These are phyloP conservation scores for Krasilnikovozyma curviuscula DNA, from an alignment of 768 basidiomycete genomes.

Conservation along the genomic window DNA sequence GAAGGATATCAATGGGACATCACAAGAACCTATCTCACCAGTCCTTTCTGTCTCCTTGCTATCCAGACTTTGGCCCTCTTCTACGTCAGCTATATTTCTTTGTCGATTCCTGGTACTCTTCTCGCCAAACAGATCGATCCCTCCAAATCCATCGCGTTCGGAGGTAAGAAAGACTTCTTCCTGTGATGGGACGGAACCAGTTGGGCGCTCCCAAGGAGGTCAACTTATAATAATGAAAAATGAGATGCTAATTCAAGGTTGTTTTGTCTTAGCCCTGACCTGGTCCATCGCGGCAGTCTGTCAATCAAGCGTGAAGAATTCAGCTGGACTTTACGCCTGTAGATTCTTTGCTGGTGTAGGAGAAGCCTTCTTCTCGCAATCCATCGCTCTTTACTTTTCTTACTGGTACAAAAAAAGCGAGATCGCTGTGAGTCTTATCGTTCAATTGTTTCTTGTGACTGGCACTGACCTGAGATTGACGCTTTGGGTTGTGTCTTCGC, in stretches of 20 bases:
- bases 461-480: no score
- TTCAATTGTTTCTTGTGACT: no score
- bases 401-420: conserved; percentile 26
- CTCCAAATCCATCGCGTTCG: conserved; percentile 25
- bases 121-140: conserved; percentile 25
- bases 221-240: no score
- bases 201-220: no score
- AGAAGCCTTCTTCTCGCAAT: conserved; percentile 11
- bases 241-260: no score
- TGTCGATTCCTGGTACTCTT: conserved; percentile 28
- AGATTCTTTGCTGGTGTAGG: conserved; percentile 24
- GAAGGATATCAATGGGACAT: no score
- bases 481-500: no score
- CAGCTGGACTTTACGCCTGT: conserved; percentile 13
- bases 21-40: not conserved
- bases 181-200: no score
- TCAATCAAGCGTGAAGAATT: conserved; percentile 24
- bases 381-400: conserved; percentile 18
- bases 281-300: conserved; percentile 28
- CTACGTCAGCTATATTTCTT: conserved; percentile 25
- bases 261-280: no score
- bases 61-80: not conserved
- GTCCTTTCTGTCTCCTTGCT: not conserved
- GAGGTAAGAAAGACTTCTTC: no score
- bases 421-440: no score